Evolutionary conservation across 228 moss, liverwort and hornwort genomes (phyloP), one percentile per base, ranked within the genome.

Genomic region (Sphagnum fallax): DNA sequence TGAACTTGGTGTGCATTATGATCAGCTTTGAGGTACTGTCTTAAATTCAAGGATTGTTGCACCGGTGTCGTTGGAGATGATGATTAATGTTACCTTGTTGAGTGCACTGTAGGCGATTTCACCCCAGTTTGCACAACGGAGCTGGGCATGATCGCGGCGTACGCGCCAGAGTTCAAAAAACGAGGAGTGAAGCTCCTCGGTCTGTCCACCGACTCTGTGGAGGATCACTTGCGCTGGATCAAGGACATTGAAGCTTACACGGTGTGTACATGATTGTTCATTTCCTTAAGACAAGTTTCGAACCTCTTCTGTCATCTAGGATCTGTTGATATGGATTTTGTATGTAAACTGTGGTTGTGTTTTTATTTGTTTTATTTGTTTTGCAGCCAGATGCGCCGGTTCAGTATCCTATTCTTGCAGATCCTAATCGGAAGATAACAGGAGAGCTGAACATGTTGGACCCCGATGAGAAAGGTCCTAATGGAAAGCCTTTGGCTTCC

Each of bases 101-200:
- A 13, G 68, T 14, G 6, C 67, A 52, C 4, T 16, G 13, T 65
- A 84, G 88, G 80, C 70, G 91, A 92, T 53, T 89, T 74, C 62
- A 92, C 91, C 0, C 91, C 91, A 2, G 85, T 89, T 52, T 92
- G 91, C 69, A 92, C 91, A 50, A 92, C 91, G 51, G 91, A 92
- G 55, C 68, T 92, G 49, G 91, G 89, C 1, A 87, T 75, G 70
- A 84, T 92, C 0, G 91, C 84, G 0, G 48, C 76, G 6, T 84
- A 87, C 52, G 32, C 61, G 64, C 76, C 83, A 6, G 83, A 89
- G 53, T 92, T 92, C 8, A 76, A 85, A 75, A 89, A 87, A 72
- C 83, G 87, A 10, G 91, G 89, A 4, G 89, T 85, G 64, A 92
- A 92, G 81, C 68, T 89, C 4, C 13, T 89, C 52, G 91, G 83